Conservation (phyloP, 2,329 filamentous ascomycete species). For the Xylaria sp. region DNA sequence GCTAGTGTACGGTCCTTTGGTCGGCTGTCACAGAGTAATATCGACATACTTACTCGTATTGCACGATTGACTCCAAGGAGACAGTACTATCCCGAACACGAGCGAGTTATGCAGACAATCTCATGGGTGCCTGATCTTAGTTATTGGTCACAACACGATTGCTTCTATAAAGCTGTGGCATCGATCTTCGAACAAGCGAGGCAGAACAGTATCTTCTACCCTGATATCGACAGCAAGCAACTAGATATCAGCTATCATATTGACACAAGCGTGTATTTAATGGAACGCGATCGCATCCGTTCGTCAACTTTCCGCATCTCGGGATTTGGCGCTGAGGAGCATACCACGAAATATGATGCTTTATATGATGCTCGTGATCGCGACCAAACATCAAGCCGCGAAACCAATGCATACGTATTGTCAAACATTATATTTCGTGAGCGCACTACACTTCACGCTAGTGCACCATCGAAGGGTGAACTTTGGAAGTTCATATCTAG, state of each 20-base stretch:
- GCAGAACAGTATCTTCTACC: conserved; percentile 24
- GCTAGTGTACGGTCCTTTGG: conserved; percentile 27
- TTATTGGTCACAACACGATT: conserved; percentile 17
- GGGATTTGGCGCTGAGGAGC: conserved; percentile 30
- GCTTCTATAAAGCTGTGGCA: conserved; percentile 10
- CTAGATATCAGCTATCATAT: conserved; percentile 8
- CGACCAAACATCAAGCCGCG: conserved; percentile 15
- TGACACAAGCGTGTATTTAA: conserved; percentile 12
- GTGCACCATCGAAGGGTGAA: background rate
- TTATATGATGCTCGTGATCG: conserved; percentile 21
- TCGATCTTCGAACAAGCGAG: conserved; percentile 15
- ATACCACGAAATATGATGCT: conserved; percentile 17
- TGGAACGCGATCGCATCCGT: conserved; percentile 25
- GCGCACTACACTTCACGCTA: conserved; percentile 17
- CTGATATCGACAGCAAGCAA: background rate
- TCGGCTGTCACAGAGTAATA: conserved; percentile 12
- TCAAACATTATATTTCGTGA: conserved; percentile 24
- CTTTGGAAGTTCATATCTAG: conserved; percentile 11
- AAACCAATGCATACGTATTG: conserved; percentile 13
- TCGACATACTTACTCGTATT: conserved; percentile 1
- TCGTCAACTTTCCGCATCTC: conserved; percentile 22
- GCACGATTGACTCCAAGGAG: conserved; percentile 6
- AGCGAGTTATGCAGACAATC: conserved; percentile 20
- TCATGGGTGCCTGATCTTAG: conserved; percentile 12
- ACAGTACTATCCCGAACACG: conserved; percentile 18